Conservation (phyloP, 768 basidiomycete species). For the Ramaria sp. region DNA sequence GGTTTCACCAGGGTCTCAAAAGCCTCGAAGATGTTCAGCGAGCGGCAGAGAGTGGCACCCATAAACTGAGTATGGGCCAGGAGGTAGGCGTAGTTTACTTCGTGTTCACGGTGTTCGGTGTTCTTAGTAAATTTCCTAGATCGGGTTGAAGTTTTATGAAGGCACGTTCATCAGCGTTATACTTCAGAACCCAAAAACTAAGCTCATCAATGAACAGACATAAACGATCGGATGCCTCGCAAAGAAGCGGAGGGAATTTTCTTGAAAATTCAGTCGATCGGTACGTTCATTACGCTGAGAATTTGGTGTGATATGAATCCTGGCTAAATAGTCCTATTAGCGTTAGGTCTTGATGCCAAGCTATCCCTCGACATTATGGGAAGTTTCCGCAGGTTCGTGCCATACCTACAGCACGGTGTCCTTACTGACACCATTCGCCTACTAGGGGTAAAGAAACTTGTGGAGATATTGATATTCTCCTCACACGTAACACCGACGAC, state of each 20-base stretch:
- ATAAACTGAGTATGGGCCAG: conserved; percentile 49
- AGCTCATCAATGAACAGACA: conserved; percentile 35
- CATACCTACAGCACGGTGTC: background rate
- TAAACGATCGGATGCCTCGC: conserved; percentile 78
- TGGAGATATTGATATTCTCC: conserved; percentile 86
- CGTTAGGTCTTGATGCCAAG: conserved; percentile 56
- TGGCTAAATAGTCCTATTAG: conserved; percentile 26
- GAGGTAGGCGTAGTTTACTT: conserved; percentile 17
- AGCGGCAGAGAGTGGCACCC: conserved; percentile 39
- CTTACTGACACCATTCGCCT: background rate
- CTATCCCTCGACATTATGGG: conserved; percentile 85
- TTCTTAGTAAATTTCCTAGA: conserved; percentile 18
- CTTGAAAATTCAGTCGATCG: conserved; percentile 57
- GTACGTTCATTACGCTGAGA: conserved; percentile 25
- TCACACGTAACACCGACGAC: conserved; percentile 65
- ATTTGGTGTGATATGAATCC: background rate
- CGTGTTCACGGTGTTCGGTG: background rate
- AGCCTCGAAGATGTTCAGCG: conserved; percentile 60
- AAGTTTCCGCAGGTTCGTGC: conserved; percentile 60
- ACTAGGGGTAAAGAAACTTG: conserved; percentile 73
- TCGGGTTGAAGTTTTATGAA: conserved; percentile 60
- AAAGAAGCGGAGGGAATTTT: conserved; percentile 68
- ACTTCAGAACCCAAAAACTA: too few relatives aligned
- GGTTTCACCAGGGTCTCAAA: conserved; percentile 69
- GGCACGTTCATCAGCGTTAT: conserved; percentile 28